A percentile compares a stretch with the other conserved stretches of the same genome.
Conservation (phyloP, 306 rosid species). For the Vigna unguiculata region DNA sequence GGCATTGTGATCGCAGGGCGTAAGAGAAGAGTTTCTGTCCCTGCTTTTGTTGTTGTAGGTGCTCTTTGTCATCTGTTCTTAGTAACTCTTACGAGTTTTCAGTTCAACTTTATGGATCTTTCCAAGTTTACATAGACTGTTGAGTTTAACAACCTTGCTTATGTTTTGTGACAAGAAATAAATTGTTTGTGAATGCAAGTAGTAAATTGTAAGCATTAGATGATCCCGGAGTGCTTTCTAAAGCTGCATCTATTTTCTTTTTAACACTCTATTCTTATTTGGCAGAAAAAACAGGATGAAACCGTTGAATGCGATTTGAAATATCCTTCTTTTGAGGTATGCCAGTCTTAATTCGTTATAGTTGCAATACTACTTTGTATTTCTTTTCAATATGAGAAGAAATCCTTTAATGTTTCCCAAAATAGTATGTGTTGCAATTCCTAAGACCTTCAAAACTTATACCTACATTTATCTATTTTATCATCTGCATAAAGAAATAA, state of each 20-base stretch:
- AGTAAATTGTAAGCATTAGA: conserved; percentile 1
- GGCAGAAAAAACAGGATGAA: conserved; percentile 80
- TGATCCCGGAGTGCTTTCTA: not conserved
- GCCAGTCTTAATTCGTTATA: conserved; percentile 15
- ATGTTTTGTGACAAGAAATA: not conserved
- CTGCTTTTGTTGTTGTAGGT: too few relatives aligned
- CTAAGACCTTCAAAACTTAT: not conserved
- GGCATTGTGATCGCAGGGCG: too few relatives aligned
- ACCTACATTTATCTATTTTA: not conserved
- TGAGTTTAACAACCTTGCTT: too few relatives aligned
- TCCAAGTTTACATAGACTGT: too few relatives aligned
- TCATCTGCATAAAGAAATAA: not conserved
- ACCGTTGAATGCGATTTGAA: conserved; percentile 63
- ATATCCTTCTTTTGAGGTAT: conserved; percentile 87
- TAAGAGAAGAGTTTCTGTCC: too few relatives aligned
- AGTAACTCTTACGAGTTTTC: too few relatives aligned
- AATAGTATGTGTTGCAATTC: conserved; percentile 23
- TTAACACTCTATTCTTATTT: conserved; percentile 33
- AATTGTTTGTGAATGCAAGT: not conserved
- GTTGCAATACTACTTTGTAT: conserved; percentile 5
- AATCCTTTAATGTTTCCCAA: not conserved
- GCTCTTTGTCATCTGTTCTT: too few relatives aligned
- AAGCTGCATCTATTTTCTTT: not conserved
- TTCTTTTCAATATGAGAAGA: not conserved
- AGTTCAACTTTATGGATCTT: too few relatives aligned